phyloP scores from a whole-genome alignment of 169 alveolate species.

The Plasmodium chabaudi region DNA sequence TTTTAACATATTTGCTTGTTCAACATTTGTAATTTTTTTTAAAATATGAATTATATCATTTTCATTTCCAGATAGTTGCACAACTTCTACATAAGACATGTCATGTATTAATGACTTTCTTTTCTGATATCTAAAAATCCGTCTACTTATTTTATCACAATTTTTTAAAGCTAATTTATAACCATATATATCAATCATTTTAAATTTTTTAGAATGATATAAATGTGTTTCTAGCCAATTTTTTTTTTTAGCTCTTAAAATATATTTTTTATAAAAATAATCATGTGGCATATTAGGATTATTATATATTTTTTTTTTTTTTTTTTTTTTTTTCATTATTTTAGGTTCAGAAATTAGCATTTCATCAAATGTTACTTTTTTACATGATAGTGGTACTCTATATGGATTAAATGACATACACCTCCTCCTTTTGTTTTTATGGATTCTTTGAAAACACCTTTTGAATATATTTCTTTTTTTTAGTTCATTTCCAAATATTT shows the following conservation, averaged over 20 bases:
- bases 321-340: slow-evolving; percentile 75
- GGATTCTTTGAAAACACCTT: slow-evolving; percentile 90
- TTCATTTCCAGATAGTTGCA: slow-evolving; percentile 38
- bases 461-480: slow-evolving; percentile 78
- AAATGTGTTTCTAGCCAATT: slow-evolving; percentile 94
- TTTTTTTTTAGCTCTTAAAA: slow-evolving; percentile 81
- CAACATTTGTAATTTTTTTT: slow-evolving; percentile 38
- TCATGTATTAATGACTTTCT: slow-evolving; percentile 85
- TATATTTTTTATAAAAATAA: slow-evolving; percentile 80
- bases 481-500: slow-evolving; percentile 33
- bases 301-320: slow-evolving; percentile 78
- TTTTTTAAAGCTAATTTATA: slow-evolving; percentile 89
- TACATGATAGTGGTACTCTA: slow-evolving; percentile 91
- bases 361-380: slow-evolving; percentile 82
- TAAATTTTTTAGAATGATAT: slow-evolving; percentile 94
- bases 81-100: slow-evolving; percentile 76
- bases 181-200: slow-evolving; percentile 91
- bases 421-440: slow-evolving; percentile 92
- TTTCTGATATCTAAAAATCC: slow-evolving; percentile 85
- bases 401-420: slow-evolving; percentile 96
- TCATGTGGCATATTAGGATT: slow-evolving; percentile 69
- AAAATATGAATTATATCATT: slow-evolving; percentile 10
- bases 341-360: slow-evolving; percentile 84
- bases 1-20: slow-evolving; percentile 44
- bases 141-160: slow-evolving; percentile 86